A percentile compares a stretch with the other conserved stretches of the same genome.
phyloP scores from a whole-genome alignment of 371 early-diverging fungal species.

The Mucor velutinosus region DNA sequence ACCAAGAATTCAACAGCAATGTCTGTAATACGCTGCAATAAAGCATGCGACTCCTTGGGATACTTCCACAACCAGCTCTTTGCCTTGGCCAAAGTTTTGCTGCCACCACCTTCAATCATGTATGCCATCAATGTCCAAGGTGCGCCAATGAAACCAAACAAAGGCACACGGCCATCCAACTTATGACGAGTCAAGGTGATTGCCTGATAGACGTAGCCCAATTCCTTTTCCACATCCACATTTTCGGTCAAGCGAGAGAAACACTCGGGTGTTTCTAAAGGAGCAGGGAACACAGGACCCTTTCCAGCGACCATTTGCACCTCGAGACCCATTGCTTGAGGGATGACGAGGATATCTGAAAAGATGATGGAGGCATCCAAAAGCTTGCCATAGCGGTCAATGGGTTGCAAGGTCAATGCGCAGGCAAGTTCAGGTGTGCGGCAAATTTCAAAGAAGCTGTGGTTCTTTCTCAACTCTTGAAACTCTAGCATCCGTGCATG shows the following conservation, averaged over 20 bases:
- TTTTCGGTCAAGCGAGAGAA: slow-evolving; percentile 62
- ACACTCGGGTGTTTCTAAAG: slow-evolving; percentile 76
- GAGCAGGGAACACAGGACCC: slow-evolving; percentile 92
- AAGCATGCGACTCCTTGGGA: slow-evolving; percentile 76
- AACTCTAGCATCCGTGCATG: slow-evolving; percentile 65
- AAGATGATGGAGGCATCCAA: slow-evolving; percentile 98
- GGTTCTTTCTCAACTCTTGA: slow-evolving; percentile 77
- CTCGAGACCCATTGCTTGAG: slow-evolving; percentile 95
- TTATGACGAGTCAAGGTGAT: slow-evolving; percentile 89
- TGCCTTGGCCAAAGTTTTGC: slow-evolving; percentile 87
- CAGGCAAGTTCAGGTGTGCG: slow-evolving; percentile 93
- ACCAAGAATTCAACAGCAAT: slow-evolving; percentile 85
- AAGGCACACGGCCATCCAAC: slow-evolving; percentile 87
- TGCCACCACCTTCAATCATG: slow-evolving; percentile 98
- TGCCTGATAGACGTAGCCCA: slow-evolving; percentile 95
- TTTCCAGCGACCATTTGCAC: slow-evolving; percentile 92
- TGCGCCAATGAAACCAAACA: slow-evolving; percentile 95
- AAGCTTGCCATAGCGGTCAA: slow-evolving; percentile 87
- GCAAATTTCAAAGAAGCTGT: slow-evolving; percentile 95
- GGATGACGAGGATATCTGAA: slow-evolving; percentile 96
- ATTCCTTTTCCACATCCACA: slow-evolving; percentile 73
- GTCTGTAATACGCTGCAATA: slow-evolving; percentile 83
- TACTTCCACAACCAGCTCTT: slow-evolving; percentile 89
- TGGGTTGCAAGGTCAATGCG: slow-evolving; percentile 94
- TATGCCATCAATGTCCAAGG: slow-evolving; percentile 99